phyloP scores from a whole-genome alignment of 164 flowering plant species.

The Magnolia kwangsiensis region DNA sequence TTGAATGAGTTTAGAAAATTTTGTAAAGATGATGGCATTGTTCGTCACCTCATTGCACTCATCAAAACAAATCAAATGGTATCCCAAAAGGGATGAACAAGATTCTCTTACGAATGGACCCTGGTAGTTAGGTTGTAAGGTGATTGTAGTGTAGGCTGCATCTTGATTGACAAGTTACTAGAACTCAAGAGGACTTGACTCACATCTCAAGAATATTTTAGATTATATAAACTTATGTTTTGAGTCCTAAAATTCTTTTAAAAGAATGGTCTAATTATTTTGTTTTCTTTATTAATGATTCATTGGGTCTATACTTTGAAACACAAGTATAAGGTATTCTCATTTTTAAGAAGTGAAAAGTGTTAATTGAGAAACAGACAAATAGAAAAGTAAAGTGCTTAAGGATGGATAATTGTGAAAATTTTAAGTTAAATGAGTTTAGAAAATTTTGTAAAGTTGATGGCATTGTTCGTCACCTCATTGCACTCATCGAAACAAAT shows the following conservation, averaged over 20 bases:
- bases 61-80: no score
- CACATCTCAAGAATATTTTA: neutral
- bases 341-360: neutral
- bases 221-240: neutral
- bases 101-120: no score
- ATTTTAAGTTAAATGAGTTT: neutral
- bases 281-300: neutral
- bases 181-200: no score
- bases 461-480: neutral
- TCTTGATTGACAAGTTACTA: no score
- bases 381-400: neutral
- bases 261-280: neutral
- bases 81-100: no score
- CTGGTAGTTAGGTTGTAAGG: no score
- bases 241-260: neutral
- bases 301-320: neutral
- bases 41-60: no score
- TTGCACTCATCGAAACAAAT: neutral
- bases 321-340: neutral
- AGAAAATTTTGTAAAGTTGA: neutral
- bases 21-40: no score
- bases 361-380: neutral
- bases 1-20: no score
- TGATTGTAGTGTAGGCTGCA: no score
- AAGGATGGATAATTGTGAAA: neutral